Evolutionary conservation across 345 rosid species (phyloP), one percentile per base, ranked within the genome.

Genomic region (Heritiera littoralis): DNA sequence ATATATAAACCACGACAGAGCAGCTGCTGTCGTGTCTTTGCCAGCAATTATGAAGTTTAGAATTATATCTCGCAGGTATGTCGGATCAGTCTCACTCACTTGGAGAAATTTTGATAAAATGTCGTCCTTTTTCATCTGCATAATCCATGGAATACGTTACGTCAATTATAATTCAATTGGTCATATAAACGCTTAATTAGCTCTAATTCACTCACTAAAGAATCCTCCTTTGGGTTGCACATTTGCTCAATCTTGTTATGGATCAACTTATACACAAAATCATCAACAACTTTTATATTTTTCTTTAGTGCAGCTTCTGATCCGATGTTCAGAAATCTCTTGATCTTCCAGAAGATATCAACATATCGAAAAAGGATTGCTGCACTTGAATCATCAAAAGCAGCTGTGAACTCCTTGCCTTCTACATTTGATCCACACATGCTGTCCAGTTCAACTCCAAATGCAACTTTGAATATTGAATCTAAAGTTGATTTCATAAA

Each of bases 371-470:
- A 81, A 32, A 87, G 77, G 74, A 75, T 81, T 78, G 86, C 67
- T 3, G 89, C 89, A 77, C 88, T 91, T 56, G 94, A 83, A 77
- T 91, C 87, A 64, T 91, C 91, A 86, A 91, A 91, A 74, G 94
- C 92, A 46, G 46, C 11, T 61, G 81, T 52, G 78, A 91, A 89
- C 32, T 12, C 60, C 15, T 43, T 51, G 1, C 91, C 86, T 77
- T 88, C 89, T 83, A 79, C 84, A 32, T 77, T 83, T 61, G 91
- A 82, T 38, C 91, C 90, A 69, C 89, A 86, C 86, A 91, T 82
- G 79, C 85, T 81, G 73, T 88, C 85, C 9, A 89, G 80, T 59
- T 91, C 94, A 73, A 85, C 84, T 66, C 92, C 94, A 56, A 91
- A 88, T 15, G 84, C 90, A 75, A 90, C 91, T 74, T 86, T 83